phyloP scores from a whole-genome alignment of 306 rosid genomes.

The Malus orientalis region DNA sequence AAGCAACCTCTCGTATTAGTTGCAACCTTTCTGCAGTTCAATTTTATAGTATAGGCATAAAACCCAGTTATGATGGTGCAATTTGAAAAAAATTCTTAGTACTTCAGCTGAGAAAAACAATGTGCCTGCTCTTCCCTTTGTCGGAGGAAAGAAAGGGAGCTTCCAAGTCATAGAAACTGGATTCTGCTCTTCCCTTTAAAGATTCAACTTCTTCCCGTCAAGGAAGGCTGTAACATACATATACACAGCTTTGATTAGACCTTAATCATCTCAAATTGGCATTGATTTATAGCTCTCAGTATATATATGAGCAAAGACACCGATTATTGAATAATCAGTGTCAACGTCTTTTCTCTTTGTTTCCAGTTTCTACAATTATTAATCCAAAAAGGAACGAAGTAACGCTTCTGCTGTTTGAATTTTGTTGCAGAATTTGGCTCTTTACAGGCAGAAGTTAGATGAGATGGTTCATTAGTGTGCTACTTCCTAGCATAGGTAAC shows the following conservation, averaged over 20 bases:
- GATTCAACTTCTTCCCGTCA: background rate
- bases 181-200: background rate
- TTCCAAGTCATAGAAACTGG: background rate
- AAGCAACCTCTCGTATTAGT: slow-evolving; percentile 10
- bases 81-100: background rate
- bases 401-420: background rate
- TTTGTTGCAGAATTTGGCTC: slow-evolving; percentile 49
- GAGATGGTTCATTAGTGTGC: slow-evolving; percentile 29
- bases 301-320: background rate
- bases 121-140: background rate
- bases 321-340: background rate
- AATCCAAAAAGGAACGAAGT: background rate
- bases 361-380: background rate
- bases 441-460: slow-evolving; percentile 56
- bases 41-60: background rate
- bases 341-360: background rate
- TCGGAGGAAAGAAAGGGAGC: background rate
- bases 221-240: background rate
- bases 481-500: too few species aligned
- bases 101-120: background rate
- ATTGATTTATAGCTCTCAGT: background rate
- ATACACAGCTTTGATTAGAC: background rate
- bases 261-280: background rate
- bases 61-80: background rate
- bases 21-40: background rate